phyloP scores from a whole-genome alignment of 1,139 yeast species.

The Lodderomyces theae region DNA sequence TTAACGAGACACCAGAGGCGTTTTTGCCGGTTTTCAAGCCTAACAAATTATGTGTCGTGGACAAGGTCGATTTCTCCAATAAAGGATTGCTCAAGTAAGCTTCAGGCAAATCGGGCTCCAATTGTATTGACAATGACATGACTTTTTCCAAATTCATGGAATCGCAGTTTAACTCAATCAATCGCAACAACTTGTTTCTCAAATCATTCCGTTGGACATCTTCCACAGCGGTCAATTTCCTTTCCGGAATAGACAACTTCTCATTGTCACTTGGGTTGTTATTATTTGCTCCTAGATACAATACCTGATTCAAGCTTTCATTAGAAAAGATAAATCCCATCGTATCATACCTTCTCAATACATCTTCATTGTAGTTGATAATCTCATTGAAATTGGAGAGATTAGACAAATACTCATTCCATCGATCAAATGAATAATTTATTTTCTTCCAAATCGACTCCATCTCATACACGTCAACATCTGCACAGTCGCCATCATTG shows the following conservation, averaged over 20 bases:
- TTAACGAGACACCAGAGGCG: conserved; percentile 20
- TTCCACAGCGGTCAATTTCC: neutral
- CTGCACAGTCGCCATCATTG: conserved; percentile 21
- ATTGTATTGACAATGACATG: conserved; percentile 37
- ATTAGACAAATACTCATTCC: conserved; percentile 66
- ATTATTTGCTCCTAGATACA: conserved; percentile 38
- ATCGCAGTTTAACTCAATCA: conserved; percentile 41
- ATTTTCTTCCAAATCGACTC: conserved; percentile 68
- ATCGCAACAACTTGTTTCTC: conserved; percentile 22
- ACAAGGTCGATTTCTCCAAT: conserved; percentile 9
- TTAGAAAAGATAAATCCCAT: conserved; percentile 49
- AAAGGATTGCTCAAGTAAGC: conserved; percentile 24
- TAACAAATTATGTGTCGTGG: neutral
- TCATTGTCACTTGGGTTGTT: conserved; percentile 20
- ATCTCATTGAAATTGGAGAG: conserved; percentile 37
- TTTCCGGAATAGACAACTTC: neutral
- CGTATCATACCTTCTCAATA: conserved; percentile 40
- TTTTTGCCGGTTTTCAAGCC: conserved; percentile 9
- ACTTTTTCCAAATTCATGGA: conserved; percentile 37
- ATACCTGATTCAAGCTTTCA: conserved; percentile 45
- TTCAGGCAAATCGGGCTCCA: conserved; percentile 44
- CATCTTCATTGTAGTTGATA: conserved; percentile 44
- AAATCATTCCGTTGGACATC: conserved; percentile 16
- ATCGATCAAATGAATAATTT: conserved; percentile 71
- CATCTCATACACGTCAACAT: conserved; percentile 51